These are phyloP conservation scores for Neonectria magnoliae DNA, from an alignment of 2,329 filamentous ascomycete species.

Conservation along the genomic window DNA sequence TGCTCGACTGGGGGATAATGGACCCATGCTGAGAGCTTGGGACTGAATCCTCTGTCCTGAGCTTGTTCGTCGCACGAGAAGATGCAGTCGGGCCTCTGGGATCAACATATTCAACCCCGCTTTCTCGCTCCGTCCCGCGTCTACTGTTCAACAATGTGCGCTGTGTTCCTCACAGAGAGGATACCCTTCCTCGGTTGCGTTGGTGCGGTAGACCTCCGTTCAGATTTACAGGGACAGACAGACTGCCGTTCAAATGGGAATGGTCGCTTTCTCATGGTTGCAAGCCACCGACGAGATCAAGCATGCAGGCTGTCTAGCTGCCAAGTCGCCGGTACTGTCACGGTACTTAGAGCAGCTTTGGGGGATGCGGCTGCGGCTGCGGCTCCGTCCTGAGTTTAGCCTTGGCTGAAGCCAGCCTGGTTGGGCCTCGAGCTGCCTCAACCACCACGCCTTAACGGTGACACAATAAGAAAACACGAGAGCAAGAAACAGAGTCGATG, in stretches of 20 bases:
- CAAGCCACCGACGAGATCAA: slow-evolving; percentile 32
- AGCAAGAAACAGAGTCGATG: not conserved
- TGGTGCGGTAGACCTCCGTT: slow-evolving; percentile 14
- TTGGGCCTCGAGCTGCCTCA: not conserved
- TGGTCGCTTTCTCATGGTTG: slow-evolving; percentile 25
- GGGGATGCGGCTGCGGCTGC: slow-evolving; percentile 25
- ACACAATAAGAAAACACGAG: not conserved
- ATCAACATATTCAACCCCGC: not conserved
- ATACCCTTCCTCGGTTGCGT: slow-evolving; percentile 5
- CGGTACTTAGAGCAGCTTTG: slow-evolving; percentile 14
- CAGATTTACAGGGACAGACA: slow-evolving; percentile 20
- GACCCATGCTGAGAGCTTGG: not conserved
- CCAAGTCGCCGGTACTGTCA: slow-evolving; percentile 26
- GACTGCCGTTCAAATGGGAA: slow-evolving; percentile 26
- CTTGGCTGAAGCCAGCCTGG: not conserved
- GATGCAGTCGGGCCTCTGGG: not conserved
- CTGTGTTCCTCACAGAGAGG: not conserved
- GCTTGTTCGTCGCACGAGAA: slow-evolving; percentile 3
- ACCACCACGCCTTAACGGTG: not conserved
- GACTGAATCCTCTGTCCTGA: not conserved
- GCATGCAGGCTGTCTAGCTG: slow-evolving; percentile 23
- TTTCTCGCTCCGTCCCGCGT: not conserved
- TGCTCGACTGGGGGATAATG: slow-evolving; percentile 2
- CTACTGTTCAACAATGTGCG: not conserved
- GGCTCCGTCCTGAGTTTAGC: slow-evolving; percentile 29